phyloP scores from a whole-genome alignment of 495 filamentous ascomycete genomes.

The Staphylotrichum longicolle region DNA sequence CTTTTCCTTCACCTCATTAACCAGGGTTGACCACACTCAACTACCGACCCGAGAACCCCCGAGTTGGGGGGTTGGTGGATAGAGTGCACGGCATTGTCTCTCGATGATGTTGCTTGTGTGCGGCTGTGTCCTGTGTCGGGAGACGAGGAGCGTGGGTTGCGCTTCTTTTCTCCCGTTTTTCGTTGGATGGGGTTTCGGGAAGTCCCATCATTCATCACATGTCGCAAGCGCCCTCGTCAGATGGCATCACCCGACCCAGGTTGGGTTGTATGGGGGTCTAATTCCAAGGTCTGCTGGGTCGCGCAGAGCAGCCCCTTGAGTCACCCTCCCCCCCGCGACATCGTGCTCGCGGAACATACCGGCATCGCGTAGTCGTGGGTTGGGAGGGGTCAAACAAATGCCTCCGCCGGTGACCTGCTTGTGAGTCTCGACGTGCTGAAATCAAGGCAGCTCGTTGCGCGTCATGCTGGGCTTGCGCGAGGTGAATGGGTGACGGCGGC shows the following conservation, averaged over 20 bases:
- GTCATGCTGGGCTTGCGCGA: too few species aligned
- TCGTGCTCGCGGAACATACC: too few species aligned
- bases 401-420: too few species aligned
- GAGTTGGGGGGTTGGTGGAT: background rate
- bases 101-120: too few species aligned
- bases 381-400: too few species aligned
- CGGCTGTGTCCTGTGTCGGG: background rate
- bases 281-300: background rate
- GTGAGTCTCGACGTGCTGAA: too few species aligned
- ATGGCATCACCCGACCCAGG: background rate
- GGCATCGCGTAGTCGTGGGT: too few species aligned
- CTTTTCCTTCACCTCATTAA: background rate
- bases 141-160: background rate
- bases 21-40: background rate
- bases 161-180: too few species aligned
- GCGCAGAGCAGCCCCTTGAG: background rate
- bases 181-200: too few species aligned
- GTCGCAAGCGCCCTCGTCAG: background rate
- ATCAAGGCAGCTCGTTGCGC: too few species aligned
- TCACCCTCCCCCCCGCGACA: background rate
- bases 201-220: background rate
- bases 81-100: background rate
- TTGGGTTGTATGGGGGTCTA: background rate
- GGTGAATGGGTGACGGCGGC: constrained; percentile 3
- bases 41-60: background rate